phyloP scores from a whole-genome alignment of 306 rosid genomes.

The Alnus glutinosa region DNA sequence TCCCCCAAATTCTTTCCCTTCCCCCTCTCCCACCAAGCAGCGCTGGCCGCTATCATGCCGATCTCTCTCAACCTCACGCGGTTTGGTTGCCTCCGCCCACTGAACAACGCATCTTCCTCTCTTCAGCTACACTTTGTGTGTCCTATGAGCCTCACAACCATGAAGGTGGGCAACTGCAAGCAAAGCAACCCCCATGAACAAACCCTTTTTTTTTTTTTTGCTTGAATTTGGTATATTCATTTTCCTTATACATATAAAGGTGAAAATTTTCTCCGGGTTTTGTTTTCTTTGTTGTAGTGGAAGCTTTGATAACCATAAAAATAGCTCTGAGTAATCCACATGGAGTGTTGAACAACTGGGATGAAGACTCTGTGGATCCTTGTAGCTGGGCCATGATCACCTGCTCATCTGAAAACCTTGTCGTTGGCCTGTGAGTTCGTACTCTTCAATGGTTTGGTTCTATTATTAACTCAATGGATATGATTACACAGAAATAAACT shows the following conservation, averaged over 20 bases:
- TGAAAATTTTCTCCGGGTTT: background rate
- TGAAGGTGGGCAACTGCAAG: slow-evolving; percentile 52
- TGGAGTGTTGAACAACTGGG: slow-evolving; percentile 82
- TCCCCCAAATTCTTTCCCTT: no score
- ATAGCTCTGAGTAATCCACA: slow-evolving; percentile 65
- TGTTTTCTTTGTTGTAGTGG: slow-evolving; percentile 46
- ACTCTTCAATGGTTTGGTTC: background rate
- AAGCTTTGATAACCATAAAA: slow-evolving; percentile 68
- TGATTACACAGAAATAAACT: background rate
- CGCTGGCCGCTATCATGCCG: no score
- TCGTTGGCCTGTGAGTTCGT: slow-evolving; percentile 73
- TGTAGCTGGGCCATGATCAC: slow-evolving; percentile 97
- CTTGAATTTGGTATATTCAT: background rate
- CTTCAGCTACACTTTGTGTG: slow-evolving; percentile 31
- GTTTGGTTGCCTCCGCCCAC: no score
- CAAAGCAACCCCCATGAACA: no score
- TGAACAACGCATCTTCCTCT: slow-evolving; percentile 13
- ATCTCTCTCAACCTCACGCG: no score
- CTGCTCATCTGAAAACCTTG: slow-evolving; percentile 72
- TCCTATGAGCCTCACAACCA: slow-evolving; percentile 87
- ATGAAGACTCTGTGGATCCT: slow-evolving; percentile 88
- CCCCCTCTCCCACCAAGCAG: no score
- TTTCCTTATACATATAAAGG: background rate
- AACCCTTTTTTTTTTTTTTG: background rate
- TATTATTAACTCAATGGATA: background rate